Evolutionary conservation across 768 basidiomycete species (phyloP).

Genomic region (Lanmaoa rubissima): DNA sequence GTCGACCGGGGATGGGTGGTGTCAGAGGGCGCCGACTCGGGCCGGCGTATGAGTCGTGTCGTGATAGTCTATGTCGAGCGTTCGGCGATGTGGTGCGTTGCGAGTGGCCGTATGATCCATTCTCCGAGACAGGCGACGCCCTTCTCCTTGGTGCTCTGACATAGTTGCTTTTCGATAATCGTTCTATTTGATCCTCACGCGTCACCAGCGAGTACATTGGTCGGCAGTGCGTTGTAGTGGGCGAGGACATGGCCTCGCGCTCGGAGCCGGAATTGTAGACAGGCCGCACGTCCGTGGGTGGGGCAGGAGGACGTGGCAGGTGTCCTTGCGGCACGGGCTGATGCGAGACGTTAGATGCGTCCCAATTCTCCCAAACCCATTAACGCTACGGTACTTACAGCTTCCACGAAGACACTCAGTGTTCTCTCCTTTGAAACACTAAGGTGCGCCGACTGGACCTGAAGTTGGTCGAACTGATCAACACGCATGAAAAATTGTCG

Average conservation of each 20-base stretch:
- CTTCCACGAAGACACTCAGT: conserved; percentile 57
- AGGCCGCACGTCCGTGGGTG: conserved; percentile 8
- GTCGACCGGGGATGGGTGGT: conserved; percentile 26
- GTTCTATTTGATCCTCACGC: conserved; percentile 30
- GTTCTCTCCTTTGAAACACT: conserved; percentile 53
- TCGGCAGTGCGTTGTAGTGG: background rate
- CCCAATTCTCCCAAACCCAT: background rate
- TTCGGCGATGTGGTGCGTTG: conserved; percentile 10
- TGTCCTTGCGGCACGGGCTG: conserved; percentile 29
- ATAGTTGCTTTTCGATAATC: conserved; percentile 24
- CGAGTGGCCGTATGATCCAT: conserved; percentile 18
- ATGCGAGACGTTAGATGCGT: conserved; percentile 7
- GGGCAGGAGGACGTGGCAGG: conserved; percentile 23
- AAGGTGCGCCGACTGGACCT: conserved; percentile 56
- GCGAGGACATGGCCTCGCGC: conserved; percentile 6
- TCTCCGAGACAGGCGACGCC: conserved; percentile 18
- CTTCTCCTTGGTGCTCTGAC: conserved; percentile 5
- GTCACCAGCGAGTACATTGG: conserved; percentile 15
- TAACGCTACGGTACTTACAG: conserved; percentile 37
- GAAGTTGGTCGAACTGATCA: conserved; percentile 46
- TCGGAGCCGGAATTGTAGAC: conserved; percentile 22
- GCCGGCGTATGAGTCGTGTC: background rate
- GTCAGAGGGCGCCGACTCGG: conserved; percentile 15
- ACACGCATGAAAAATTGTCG: conserved; percentile 68
- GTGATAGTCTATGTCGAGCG: background rate